Base-by-base conservation (phyloP, 345 rosid species). In the Arabidopsis arenosa region DNA sequence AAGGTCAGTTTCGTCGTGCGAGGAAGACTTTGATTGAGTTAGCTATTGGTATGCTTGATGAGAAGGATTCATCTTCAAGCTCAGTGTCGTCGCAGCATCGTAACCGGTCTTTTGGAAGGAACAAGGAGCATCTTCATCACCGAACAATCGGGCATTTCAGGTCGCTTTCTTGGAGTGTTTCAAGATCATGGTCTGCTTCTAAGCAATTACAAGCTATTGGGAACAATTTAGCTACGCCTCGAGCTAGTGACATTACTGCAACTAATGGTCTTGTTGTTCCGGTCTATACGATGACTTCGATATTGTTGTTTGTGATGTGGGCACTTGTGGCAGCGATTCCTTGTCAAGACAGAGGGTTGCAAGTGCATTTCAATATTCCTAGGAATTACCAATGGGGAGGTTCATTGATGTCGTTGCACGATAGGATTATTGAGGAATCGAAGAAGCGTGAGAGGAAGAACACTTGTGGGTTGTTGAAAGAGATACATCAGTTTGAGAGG, bases 131-230 rank as follows among this genome's bases (percentile, higher is more conserved):
- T 2, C 51, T 44, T 12, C 81, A 82, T 23, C 86, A 83, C 35
- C 80, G 81, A 26, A 79, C 80, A 0, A n/a, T 83, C 1, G 93
- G 91, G 5, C 96, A 90, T 85, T 90, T 84, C 76, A 73, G 97
- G 26, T 94, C 97, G 4, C 80, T 92, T 35, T 94, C 98, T 0
- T 92, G 98, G 98, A 88, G 92, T 36, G 96, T 94, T 15, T 94
- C 98, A 3, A 80, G 95, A 79, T 86, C 98, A 0, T 94, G 98
- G 98, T 94, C 98, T 0, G 98, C 98, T 3, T 89, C 98, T 0
- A 85, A 84, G 85, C 97, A 94, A 75, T 80, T 94, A 14, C 95
- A 87, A 83, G 91, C 97, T 0, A 87, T 94, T 26, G 95, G 90
- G 57, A 86, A 79, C 18, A 90, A 85, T 63, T 10, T 94, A 68